These are phyloP conservation scores for Globisporangium canariense DNA, from an alignment of 352 stramenopile species.

Conservation along the genomic window DNA sequence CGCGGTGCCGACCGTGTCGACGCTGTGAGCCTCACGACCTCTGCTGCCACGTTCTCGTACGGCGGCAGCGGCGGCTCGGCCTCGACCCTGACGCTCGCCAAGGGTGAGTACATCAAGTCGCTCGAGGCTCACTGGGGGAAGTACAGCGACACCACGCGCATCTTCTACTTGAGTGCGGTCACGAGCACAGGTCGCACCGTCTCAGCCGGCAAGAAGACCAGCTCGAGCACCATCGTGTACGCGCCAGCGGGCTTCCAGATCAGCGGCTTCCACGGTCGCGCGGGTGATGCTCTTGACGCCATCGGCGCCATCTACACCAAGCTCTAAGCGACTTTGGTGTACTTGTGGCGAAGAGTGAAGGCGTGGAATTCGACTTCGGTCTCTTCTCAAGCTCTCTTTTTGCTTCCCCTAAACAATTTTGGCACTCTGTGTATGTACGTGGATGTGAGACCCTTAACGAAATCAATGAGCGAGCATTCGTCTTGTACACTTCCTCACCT, in stretches of 20 bases:
- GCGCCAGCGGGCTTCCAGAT: constrained; percentile 42
- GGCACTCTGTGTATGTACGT: no score
- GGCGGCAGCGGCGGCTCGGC: constrained; percentile 34
- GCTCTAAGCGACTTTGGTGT: constrained; percentile 13
- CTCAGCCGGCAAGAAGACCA: constrained; percentile 29
- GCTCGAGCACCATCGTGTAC: constrained; percentile 24
- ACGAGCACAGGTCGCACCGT: constrained; percentile 35
- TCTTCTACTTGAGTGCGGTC: constrained; percentile 43
- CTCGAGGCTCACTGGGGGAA: constrained; percentile 48
- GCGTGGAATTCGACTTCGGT: no score
- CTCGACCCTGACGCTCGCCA: constrained; percentile 31
- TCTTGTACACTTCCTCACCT: no score
- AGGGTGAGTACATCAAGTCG: constrained; percentile 39
- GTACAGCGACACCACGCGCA: constrained; percentile 33
- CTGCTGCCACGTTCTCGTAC: constrained; percentile 25
- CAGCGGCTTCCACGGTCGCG: constrained; percentile 44
- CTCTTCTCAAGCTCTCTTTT: no score
- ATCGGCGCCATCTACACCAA: constrained; percentile 49
- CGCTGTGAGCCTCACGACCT: constrained; percentile 31
- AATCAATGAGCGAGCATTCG: no score
- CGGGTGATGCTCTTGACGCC: constrained; percentile 35
- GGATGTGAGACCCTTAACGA: no score
- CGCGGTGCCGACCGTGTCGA: constrained; percentile 33
- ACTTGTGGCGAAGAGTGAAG: no score
- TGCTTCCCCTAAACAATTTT: no score